Conservation (phyloP, 257 asterid species). For the Ocimum tenuiflorum region DNA sequence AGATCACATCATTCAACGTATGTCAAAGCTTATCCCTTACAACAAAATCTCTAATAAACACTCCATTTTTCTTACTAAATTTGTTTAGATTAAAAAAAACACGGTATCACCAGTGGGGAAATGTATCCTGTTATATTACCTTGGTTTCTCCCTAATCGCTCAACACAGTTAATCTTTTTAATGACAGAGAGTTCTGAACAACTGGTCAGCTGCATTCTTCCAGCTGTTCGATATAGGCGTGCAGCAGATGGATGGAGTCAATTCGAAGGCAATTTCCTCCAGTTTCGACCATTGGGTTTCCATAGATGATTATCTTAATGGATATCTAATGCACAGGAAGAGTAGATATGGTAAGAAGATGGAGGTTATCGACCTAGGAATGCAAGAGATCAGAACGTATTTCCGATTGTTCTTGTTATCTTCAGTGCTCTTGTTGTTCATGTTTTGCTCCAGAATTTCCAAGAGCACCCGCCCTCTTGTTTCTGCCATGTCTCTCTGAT, state of each 20-base stretch:
- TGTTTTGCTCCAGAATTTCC: slow-evolving; percentile 95
- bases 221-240: slow-evolving; percentile 70
- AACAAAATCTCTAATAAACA: not conserved
- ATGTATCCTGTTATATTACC: not conserved
- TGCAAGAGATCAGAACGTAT: slow-evolving; percentile 89
- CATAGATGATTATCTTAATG: slow-evolving; percentile 82
- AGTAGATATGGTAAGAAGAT: slow-evolving; percentile 78
- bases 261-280: slow-evolving; percentile 40
- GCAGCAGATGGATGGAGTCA: slow-evolving; percentile 57
- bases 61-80: not conserved
- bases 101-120: not conserved
- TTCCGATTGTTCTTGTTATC: slow-evolving; percentile 86
- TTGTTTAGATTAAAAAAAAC: not conserved
- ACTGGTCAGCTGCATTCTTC: slow-evolving; percentile 90
- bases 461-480: slow-evolving; percentile 77
- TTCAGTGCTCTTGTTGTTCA: slow-evolving; percentile 79
- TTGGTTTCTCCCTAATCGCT: not conserved
- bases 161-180: slow-evolving; percentile 13
- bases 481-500: slow-evolving; percentile 56
- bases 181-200: slow-evolving; percentile 74
- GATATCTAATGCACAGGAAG: slow-evolving; percentile 74
- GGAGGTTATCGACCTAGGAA: slow-evolving; percentile 87
- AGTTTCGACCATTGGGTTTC: slow-evolving; percentile 63
- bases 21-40: slow-evolving; percentile 11
- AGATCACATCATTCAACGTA: slow-evolving; percentile 82